phyloP scores from a whole-genome alignment of 2,329 filamentous ascomycete species.

The Ophidiomyces ophidiicola region DNA sequence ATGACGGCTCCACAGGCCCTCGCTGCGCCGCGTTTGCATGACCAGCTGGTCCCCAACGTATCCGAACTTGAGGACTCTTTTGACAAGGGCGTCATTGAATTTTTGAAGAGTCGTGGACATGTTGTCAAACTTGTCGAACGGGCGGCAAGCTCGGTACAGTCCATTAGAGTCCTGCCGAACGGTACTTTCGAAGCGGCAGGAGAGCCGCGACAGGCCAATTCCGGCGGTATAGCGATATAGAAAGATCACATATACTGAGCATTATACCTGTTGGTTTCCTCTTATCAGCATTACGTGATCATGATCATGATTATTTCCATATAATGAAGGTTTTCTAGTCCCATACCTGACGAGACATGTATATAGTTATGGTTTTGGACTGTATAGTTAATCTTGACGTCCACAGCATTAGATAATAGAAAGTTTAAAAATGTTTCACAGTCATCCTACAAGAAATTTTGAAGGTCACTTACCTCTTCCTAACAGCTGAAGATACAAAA shows the following conservation, averaged over 20 bases:
- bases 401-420: no score
- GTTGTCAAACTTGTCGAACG: slow-evolving; percentile 57
- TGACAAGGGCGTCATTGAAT: slow-evolving; percentile 51
- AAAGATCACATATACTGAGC: no score
- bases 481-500: background rate
- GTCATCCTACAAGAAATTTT: no score
- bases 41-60: slow-evolving; percentile 64
- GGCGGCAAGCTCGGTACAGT: slow-evolving; percentile 58
- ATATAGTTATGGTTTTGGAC: no score
- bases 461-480: no score
- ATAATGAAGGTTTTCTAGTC: no score
- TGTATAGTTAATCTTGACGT: no score
- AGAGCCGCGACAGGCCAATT: slow-evolving; percentile 62
- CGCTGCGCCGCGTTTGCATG: slow-evolving; percentile 57
- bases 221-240: slow-evolving; percentile 48
- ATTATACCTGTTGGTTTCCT: no score
- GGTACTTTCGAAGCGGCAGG: slow-evolving; percentile 66
- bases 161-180: slow-evolving; percentile 47
- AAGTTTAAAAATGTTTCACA: no score
- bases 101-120: slow-evolving; percentile 54
- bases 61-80: slow-evolving; percentile 58
- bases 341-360: no score
- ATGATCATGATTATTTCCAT: no score
- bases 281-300: no score
- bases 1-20: slow-evolving; percentile 52